Evolutionary conservation across 2,329 filamentous ascomycete genomes (phyloP).

Genomic region (Rutstroemia sp.): DNA sequence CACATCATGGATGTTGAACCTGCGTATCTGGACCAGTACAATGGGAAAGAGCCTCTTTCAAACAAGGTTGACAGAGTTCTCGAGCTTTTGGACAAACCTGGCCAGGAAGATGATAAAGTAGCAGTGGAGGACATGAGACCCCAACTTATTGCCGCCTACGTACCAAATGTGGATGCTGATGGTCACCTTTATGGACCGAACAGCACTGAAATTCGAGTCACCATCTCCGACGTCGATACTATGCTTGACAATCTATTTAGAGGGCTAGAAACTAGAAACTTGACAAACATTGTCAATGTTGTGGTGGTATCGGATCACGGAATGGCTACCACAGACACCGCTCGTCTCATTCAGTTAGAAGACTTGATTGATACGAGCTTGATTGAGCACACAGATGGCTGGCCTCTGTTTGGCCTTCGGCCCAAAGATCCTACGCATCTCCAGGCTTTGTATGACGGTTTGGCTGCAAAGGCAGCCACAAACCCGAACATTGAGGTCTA

Average conservation of each 20-base stretch:
- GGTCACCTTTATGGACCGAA: conserved; percentile 90
- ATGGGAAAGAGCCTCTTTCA: conserved; percentile 64
- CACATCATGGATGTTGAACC: conserved; percentile 70
- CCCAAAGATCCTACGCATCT: conserved; percentile 65
- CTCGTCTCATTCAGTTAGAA: conserved; percentile 80
- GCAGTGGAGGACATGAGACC: conserved; percentile 55
- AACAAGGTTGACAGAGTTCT: conserved; percentile 75
- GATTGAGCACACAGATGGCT: conserved; percentile 83
- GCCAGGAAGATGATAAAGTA: conserved; percentile 50
- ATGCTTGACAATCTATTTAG: conserved; percentile 74
- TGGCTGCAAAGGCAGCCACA: conserved; percentile 47
- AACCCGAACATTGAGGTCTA: conserved; percentile 79
- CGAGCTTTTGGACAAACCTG: conserved; percentile 77
- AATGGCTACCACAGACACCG: conserved; percentile 86
- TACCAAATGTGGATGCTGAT: conserved; percentile 82
- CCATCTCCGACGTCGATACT: conserved; percentile 70
- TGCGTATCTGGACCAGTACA: conserved; percentile 76
- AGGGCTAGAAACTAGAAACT: conserved; percentile 71
- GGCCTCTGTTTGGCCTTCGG: conserved; percentile 85
- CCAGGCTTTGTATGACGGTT: conserved; percentile 55
- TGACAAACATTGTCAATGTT: conserved; percentile 86
- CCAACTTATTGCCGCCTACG: conserved; percentile 89
- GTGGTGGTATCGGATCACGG: conserved; percentile 97
- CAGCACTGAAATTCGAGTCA: conserved; percentile 78
- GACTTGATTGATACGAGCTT: conserved; percentile 72